Evolutionary conservation across 495 filamentous ascomycete species (phyloP).

Genomic region (Aspergillus affinis): DNA sequence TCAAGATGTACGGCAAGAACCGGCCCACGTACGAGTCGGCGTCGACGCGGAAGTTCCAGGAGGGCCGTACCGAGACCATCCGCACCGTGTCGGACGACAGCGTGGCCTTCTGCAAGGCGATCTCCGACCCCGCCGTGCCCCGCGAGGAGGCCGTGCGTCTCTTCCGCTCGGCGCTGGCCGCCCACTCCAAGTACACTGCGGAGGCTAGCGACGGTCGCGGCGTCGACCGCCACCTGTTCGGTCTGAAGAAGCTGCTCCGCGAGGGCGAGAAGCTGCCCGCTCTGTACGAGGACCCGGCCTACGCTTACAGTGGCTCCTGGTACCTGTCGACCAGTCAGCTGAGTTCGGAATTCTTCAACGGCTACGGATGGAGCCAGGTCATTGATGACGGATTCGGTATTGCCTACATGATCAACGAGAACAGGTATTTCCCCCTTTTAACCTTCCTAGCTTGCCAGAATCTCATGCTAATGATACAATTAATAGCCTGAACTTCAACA

Average conservation of each 20-base stretch:
- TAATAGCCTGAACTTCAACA: conserved; percentile 90
- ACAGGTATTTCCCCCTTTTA: conserved; percentile 48
- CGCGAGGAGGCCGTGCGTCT: conserved; percentile 65
- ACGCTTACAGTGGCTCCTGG: conserved; percentile 82
- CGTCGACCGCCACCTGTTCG: conserved; percentile 95
- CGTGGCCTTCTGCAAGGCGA: conserved; percentile 86
- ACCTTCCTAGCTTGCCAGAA: neutral
- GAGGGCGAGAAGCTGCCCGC: conserved; percentile 79
- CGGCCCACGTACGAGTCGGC: conserved; percentile 98
- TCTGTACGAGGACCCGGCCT: conserved; percentile 85
- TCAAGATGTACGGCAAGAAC: conserved; percentile 99
- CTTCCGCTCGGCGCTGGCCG: conserved; percentile 77
- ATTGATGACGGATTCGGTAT: conserved; percentile 95
- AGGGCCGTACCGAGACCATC: conserved; percentile 95
- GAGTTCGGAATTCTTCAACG: conserved; percentile 96
- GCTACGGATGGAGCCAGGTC: conserved; percentile 99
- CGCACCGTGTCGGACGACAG: conserved; percentile 88
- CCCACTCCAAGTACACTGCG: conserved; percentile 85
- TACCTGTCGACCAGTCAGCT: conserved; percentile 86
- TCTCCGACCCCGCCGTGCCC: conserved; percentile 63
- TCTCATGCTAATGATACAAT: conserved; percentile 15
- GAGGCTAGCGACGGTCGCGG: conserved; percentile 89
- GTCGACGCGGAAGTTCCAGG: conserved; percentile 89
- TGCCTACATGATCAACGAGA: conserved; percentile 99
- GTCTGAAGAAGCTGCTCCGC: conserved; percentile 85